These are phyloP conservation scores for Ceratobasidium sp. DNA, from an alignment of 1,284 basidiomycete species.

Conservation along the genomic window DNA sequence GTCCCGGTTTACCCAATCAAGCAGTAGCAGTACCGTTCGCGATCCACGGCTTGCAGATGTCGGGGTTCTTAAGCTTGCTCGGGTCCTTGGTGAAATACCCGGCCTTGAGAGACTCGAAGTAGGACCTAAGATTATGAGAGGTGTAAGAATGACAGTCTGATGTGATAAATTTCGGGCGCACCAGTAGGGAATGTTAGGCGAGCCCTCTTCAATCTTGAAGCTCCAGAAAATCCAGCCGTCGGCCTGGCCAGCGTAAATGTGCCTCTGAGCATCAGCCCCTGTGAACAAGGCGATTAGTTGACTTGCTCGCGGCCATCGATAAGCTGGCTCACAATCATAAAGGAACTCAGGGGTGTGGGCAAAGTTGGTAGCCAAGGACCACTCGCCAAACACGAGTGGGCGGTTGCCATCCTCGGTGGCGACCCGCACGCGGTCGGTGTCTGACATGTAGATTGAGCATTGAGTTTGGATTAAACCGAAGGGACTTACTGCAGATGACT, in stretches of 20 bases:
- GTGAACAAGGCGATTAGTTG: constrained; percentile 71
- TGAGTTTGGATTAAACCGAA: background rate
- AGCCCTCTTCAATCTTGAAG: constrained; percentile 67
- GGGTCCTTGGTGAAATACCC: constrained; percentile 72
- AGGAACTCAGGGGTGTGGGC: constrained; percentile 67
- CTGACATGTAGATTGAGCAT: constrained; percentile 45
- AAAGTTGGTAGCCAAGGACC: constrained; percentile 74
- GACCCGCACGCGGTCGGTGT: constrained; percentile 47
- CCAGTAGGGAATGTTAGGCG: constrained; percentile 9
- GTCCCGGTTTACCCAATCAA: background rate
- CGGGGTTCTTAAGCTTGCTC: constrained; percentile 58
- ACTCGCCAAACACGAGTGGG: constrained; percentile 65
- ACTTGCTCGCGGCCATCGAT: constrained; percentile 75
- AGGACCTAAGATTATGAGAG: constrained; percentile 60
- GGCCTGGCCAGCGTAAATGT: constrained; percentile 57
- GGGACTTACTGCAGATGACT: constrained; percentile 68
- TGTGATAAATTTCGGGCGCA: background rate
- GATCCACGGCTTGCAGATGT: constrained; percentile 63
- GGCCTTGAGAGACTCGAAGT: constrained; percentile 63
- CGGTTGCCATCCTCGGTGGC: constrained; percentile 59
- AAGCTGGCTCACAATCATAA: constrained; percentile 50
- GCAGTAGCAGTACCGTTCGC: background rate
- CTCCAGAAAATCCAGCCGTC: constrained; percentile 82
- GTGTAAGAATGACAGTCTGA: background rate
- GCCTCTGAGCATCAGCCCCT: constrained; percentile 70